Evolutionary conservation across 345 rosid genomes (phyloP).

Genomic region (Aquilaria yunnanensis): DNA sequence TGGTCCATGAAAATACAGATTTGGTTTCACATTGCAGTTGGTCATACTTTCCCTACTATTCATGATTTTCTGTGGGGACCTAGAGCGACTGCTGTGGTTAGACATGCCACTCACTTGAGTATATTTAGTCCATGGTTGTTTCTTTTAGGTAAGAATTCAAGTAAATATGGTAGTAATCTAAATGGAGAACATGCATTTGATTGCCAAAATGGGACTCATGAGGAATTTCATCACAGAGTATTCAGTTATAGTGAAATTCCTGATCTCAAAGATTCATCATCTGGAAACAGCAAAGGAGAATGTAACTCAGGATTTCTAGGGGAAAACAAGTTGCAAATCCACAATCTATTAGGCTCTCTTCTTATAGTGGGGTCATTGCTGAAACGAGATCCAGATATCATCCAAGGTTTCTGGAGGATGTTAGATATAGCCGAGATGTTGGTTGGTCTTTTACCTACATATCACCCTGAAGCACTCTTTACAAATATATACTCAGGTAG

Average conservation of each 20-base stretch:
- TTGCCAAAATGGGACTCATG: conserved; percentile 19
- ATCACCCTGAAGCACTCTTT: conserved; percentile 74
- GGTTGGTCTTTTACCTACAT: conserved; percentile 52
- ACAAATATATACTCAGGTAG: conserved; percentile 77
- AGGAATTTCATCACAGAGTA: conserved; percentile 20
- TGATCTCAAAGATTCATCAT: conserved; percentile 18
- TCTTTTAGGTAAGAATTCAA: conserved; percentile 27
- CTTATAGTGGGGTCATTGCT: conserved; percentile 23
- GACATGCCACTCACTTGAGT: conserved; percentile 57
- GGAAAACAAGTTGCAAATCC: conserved; percentile 19
- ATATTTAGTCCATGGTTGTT: conserved; percentile 53
- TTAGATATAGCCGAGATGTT: conserved; percentile 45
- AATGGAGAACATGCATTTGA: conserved; percentile 18
- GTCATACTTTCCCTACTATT: conserved; percentile 38
- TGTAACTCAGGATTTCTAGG: conserved; percentile 17
- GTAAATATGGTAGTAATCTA: conserved; percentile 15
- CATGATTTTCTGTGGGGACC: conserved; percentile 64
- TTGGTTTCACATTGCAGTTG: conserved; percentile 79
- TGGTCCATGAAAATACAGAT: conserved; percentile 27
- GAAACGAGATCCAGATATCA: conserved; percentile 23
- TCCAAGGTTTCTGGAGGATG: conserved; percentile 43
- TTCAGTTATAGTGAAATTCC: conserved; percentile 27
- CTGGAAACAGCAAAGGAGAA: conserved; percentile 18
- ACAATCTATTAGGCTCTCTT: conserved; percentile 20
- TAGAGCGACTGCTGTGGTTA: conserved; percentile 41